These are phyloP conservation scores for Epichloe hybrida DNA, from an alignment of 2,329 filamentous ascomycete species.

Conservation along the genomic window DNA sequence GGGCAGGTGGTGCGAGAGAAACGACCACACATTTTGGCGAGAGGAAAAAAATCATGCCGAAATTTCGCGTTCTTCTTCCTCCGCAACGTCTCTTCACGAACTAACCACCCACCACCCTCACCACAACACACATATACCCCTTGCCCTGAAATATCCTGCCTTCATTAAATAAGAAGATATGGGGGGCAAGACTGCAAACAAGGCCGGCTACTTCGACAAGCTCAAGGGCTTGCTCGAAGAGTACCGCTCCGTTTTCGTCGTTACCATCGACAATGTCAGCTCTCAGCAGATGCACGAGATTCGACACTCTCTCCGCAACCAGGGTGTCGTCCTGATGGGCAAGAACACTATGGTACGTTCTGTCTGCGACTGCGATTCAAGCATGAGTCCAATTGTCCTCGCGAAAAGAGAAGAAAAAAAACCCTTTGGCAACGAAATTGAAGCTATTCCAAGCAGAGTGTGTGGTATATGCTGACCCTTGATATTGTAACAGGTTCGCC, in stretches of 20 bases:
- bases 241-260: constrained; percentile 97
- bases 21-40: constrained; percentile 18
- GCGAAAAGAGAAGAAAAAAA: too few relatives aligned
- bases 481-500: constrained; percentile 53
- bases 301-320: constrained; percentile 73
- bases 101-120: constrained; percentile 10
- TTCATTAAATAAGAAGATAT: constrained; percentile 90
- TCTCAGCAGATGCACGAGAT: constrained; percentile 99
- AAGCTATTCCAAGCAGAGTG: background rate
- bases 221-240: constrained; percentile 93
- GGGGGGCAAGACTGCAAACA: constrained; percentile 93
- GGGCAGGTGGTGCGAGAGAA: background rate
- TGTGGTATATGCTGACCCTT: constrained; percentile 8
- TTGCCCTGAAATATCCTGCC: constrained; percentile 98
- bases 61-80: constrained; percentile 8
- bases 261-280: constrained; percentile 97
- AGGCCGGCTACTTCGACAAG: constrained; percentile 98
- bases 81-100: background rate
- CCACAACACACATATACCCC: constrained; percentile 14
- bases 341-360: constrained; percentile 96
- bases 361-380: background rate
- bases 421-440: background rate
- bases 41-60: constrained; percentile 10
- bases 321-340: constrained; percentile 96
- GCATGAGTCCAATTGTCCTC: too few relatives aligned